Evolutionary conservation across 75 land plant species (phyloP), one percentile per base, ranked within the genome.

Genomic region (Ceratopteris richardii): DNA sequence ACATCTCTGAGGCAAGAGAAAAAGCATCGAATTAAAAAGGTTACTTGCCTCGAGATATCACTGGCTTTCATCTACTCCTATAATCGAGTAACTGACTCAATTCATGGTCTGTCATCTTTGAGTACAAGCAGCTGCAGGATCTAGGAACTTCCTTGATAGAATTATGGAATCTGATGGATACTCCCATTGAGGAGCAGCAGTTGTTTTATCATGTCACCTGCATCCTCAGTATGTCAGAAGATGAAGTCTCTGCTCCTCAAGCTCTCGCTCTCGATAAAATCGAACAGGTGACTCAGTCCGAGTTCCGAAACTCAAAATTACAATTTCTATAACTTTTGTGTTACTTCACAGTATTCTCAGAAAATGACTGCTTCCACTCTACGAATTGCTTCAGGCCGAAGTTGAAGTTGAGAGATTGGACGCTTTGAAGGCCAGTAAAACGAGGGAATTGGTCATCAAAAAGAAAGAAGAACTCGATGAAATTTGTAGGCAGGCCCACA

Each of bases 21-120:
- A 60, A 84, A 73, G 58, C 73, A 66, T 51, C 80, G 98, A 62
- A 63, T 94, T 11, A 65, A 71, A 24, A 86, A 86, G 96, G 98
- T 90, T 64, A n/a, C n/a, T n/a, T n/a, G n/a, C n/a, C n/a, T n/a
- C n/a, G n/a, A n/a, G n/a, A n/a, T n/a, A n/a, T n/a, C n/a, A n/a
- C n/a, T n/a, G n/a, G n/a, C n/a, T n/a, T n/a, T n/a, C n/a, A n/a
- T n/a, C n/a, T n/a, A n/a, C n/a, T n/a, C n/a, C n/a, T n/a, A n/a
- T n/a, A n/a, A n/a, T n/a, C n/a, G n/a, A n/a, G n/a, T n/a, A n/a
- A n/a, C n/a, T n/a, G n/a, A n/a, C n/a, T n/a, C n/a, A n/a, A n/a
- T n/a, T n/a, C n/a, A n/a, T n/a, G n/a, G n/a, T n/a, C n/a, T 33
- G 37, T 4, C 37, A 33, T 33, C 37, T 33, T 33, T 33, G 37